Base-by-base conservation (phyloP, 257 asterid genomes). In the Anisodus tanguticus region DNA sequence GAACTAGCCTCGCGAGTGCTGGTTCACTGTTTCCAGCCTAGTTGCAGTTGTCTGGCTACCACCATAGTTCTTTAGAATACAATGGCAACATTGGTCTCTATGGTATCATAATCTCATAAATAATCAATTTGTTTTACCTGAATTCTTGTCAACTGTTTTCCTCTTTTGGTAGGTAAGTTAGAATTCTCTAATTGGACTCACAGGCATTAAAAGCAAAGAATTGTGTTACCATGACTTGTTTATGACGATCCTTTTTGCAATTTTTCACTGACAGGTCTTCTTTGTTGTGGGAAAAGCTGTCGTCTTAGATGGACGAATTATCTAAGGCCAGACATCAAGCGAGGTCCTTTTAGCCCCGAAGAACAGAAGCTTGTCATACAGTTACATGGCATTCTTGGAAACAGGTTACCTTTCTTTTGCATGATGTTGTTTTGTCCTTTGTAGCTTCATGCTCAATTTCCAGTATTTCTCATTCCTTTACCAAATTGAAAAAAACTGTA, bases 211-310 rank as follows among this genome's bases (percentile, higher is more conserved):
- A 59, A 59, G 66, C 4, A 4, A 59, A 59, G 66, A 58, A 26
- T 31, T 26, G n/a, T 66, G 15, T 66, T 66, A 12, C n/a, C 69
- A 63, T 22, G 68, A 5, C 69, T 63, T 63, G 71, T 57, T 55
- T 41, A 13, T 47, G 80, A 81, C 54, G 51, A 17, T 59, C 49
- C 6, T 16, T 60, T 22, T 39, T 54, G 57, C 59, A 55, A 51
- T 9, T 57, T 69, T 15, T 12, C 39, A 22, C 68, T 26, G 58
- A 0, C 86, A 95, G 99, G 98, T 4, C 98, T 95, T 86, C 94
- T 92, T 82, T 94, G 99, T 0, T 95, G 99, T 78, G 99, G 99
- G 82, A 95, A 95, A 93, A 95, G 99, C 87, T 95, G 99, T 66
- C 85, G 99, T 8, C 90, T 95, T 5, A 88, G 99, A 45, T 95